Conservation (phyloP, 495 filamentous ascomycete genomes). For the Aspergillus leporis region DNA sequence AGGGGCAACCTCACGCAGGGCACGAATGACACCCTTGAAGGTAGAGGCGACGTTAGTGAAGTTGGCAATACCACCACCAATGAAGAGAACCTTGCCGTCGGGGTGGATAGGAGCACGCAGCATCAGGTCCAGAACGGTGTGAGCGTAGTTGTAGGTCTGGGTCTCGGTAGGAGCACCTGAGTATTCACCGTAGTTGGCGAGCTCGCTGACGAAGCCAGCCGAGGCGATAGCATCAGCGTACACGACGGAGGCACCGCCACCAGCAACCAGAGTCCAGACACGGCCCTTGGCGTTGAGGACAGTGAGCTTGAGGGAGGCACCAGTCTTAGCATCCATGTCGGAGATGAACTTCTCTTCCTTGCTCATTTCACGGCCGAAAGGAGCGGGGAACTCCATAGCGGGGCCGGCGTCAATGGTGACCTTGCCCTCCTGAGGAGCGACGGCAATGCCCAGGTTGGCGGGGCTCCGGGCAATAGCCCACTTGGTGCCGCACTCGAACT, state of each 20-base stretch:
- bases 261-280: conserved; percentile 97
- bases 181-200: conserved; percentile 99
- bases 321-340: conserved; percentile 98
- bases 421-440: conserved; percentile 63
- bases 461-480: conserved; percentile 95
- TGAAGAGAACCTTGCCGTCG: conserved; percentile 98
- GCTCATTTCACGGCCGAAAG: conserved; percentile 95
- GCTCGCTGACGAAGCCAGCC: conserved; percentile 89
- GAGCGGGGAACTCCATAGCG: conserved; percentile 97
- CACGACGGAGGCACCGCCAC: conserved; percentile 98
- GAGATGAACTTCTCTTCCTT: conserved; percentile 99
- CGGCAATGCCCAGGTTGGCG: conserved; percentile 76
- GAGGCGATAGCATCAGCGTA: conserved; percentile 99
- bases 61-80: conserved; percentile 99
- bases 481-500: conserved; percentile 99
- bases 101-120: conserved; percentile 81
- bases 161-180: conserved; percentile 97
- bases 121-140: conserved; percentile 96
- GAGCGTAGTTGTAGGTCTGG: conserved; percentile 97
- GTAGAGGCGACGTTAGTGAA: conserved; percentile 97
- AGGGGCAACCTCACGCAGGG: conserved; percentile 86
- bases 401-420: conserved; percentile 95
- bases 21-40: conserved; percentile 99
- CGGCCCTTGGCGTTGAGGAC: conserved; percentile 89
- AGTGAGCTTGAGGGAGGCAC: conserved; percentile 96